These are phyloP conservation scores for Metschnikowia henanensis DNA, from an alignment of 805 yeast species.

Conservation along the genomic window DNA sequence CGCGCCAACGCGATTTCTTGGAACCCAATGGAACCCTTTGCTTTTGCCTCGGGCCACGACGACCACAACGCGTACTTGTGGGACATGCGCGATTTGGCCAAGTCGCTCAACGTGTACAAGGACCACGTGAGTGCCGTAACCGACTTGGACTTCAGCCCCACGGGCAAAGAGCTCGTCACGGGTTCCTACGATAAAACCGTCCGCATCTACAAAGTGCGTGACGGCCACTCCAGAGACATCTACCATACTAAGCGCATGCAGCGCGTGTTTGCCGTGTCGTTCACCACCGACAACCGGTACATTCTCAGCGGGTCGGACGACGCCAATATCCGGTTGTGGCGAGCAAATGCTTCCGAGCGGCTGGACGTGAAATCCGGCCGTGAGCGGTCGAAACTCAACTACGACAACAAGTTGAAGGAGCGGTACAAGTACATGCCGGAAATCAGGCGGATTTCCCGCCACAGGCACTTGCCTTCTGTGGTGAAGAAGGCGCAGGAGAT, in stretches of 20 bases:
- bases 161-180: slow-evolving; percentile 94
- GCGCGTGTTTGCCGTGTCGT: slow-evolving; percentile 80
- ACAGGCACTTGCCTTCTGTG: slow-evolving; percentile 86
- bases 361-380: slow-evolving; percentile 77
- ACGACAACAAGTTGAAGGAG: slow-evolving; percentile 88
- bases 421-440: slow-evolving; percentile 97
- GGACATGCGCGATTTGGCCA: slow-evolving; percentile 91
- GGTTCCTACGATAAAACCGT: slow-evolving; percentile 95
- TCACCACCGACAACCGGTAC: slow-evolving; percentile 86
- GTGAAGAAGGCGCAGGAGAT: slow-evolving; percentile 89
- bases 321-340: slow-evolving; percentile 93
- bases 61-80: slow-evolving; percentile 94
- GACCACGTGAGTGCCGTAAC: slow-evolving; percentile 96
- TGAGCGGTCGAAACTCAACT: slow-evolving; percentile 81
- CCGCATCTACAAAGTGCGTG: slow-evolving; percentile 69
- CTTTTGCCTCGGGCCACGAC: slow-evolving; percentile 89
- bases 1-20: slow-evolving; percentile 85
- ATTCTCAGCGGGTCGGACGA: slow-evolving; percentile 93
- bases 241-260: slow-evolving; percentile 99
- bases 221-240: slow-evolving; percentile 93
- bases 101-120: slow-evolving; percentile 82
- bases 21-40: slow-evolving; percentile 98
- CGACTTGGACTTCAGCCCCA: slow-evolving; percentile 94
- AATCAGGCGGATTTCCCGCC: slow-evolving; percentile 83
- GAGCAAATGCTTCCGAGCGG: slow-evolving; percentile 83